Evolutionary conservation across 768 basidiomycete species (phyloP).

Genomic region (Dendrothele bispora): DNA sequence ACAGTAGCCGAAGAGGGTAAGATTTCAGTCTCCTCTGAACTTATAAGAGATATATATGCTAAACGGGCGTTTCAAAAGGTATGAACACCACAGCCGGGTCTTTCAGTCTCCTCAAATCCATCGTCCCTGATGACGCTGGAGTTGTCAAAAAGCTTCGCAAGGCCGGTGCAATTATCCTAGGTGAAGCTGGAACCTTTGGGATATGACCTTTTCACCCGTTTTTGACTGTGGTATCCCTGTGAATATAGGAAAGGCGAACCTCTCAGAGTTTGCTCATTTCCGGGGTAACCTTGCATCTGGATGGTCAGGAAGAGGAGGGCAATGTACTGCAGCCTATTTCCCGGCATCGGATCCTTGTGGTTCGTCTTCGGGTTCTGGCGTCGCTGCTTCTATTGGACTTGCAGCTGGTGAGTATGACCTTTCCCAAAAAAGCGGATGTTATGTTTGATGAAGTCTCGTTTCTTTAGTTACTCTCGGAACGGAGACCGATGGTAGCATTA

Average conservation of each 20-base stretch:
- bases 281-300: slow-evolving; percentile 47
- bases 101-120: slow-evolving; percentile 38
- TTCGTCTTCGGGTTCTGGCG: slow-evolving; percentile 42
- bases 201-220: too few relatives aligned
- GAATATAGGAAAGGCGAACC: slow-evolving; percentile 49
- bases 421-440: too few relatives aligned
- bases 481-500: slow-evolving; percentile 51
- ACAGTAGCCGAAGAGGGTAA: slow-evolving; percentile 45
- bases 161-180: slow-evolving; percentile 46
- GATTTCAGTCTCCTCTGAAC: neutral
- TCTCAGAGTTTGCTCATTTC: slow-evolving; percentile 55
- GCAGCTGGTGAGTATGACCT: too few relatives aligned
- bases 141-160: slow-evolving; percentile 42
- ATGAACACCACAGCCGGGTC: slow-evolving; percentile 50
- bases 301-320: slow-evolving; percentile 58
- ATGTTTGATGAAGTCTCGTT: too few relatives aligned
- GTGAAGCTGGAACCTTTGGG: slow-evolving; percentile 16
- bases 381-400: slow-evolving; percentile 40
- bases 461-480: slow-evolving; percentile 38
- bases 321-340: slow-evolving; percentile 38
- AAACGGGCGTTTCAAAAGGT: slow-evolving; percentile 21
- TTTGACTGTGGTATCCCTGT: neutral
- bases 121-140: slow-evolving; percentile 46
- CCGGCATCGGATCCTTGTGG: slow-evolving; percentile 39
- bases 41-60: neutral